Base-by-base conservation (phyloP, 148 eudicot species). In the Hydrangea macrophylla region DNA sequence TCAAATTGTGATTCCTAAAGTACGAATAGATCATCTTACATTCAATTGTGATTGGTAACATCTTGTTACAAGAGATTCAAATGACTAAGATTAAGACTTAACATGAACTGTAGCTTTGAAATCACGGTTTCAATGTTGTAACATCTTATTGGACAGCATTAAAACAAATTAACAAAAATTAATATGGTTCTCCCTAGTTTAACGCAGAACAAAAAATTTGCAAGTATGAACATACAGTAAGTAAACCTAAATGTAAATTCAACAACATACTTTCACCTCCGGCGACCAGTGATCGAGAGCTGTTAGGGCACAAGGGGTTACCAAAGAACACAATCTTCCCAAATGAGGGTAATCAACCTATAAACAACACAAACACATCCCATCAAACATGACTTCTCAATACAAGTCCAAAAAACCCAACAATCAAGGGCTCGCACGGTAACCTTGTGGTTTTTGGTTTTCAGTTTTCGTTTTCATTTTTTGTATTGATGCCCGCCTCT, bases 281-380 rank as follows among this genome's bases (percentile, higher is more conserved):
- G 97, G 67, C 35, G 97, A 90, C 99, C 99, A 94, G 73, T 94
- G 99, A 87, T 94, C 99, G 59, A 94, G 91, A 77, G 89, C 87
- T 36, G 96, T 91, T 22, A 94, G 81, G 11, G 82, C 90, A 77
- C 96, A 88, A 23, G 99, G 99, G 72, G 87, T 66, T 58, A 94
- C 69, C 84, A 88, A 80, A 57, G 70, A 48, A 74, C 87, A 90
- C 62, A 89, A 33, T 60, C 78, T 79, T 62, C 96, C 93, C 73
- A 91, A 76, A 59, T 71, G 70, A 8, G 87, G 84, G 62, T 31
- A 57, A 64, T 79, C 84, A 54, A 89, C 85, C 99, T 94, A 69
- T 51, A 66, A 71, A 45, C 23, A 66, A 12, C 31, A 68, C 45
- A 58, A 42, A 27, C 24, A 24, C 39, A 45, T 54, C 55, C 53